Evolutionary conservation across 139 green algal species (phyloP).

Genomic region (Edaphochlamys debaryana): DNA sequence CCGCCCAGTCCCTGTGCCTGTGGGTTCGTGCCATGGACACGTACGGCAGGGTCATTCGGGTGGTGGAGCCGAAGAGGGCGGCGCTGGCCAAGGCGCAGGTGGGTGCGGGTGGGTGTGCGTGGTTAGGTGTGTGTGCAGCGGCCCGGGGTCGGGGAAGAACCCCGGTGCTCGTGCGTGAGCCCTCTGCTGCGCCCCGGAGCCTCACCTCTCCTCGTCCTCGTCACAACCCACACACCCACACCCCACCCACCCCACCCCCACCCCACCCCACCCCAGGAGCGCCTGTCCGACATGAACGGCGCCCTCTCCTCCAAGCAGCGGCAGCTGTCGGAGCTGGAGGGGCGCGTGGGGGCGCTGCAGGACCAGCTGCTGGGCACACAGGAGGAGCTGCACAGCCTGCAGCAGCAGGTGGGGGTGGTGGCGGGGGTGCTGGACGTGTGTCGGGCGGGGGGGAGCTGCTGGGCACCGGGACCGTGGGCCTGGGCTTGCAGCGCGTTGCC

Average conservation of each 20-base stretch:
- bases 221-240: no score
- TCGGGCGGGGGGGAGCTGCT: no score
- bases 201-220: no score
- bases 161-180: no score
- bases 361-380: slow-evolving; percentile 31
- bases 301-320: slow-evolving; percentile 53
- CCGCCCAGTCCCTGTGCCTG: slow-evolving; percentile 83
- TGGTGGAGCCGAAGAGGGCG: slow-evolving; percentile 67
- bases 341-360: slow-evolving; percentile 48
- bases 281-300: slow-evolving; percentile 62
- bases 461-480: no score
- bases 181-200: no score
- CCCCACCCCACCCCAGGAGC: slow-evolving; percentile 33
- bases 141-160: no score
- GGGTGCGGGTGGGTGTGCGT: no score
- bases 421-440: no score
- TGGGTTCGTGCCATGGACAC: slow-evolving; percentile 89
- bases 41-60: slow-evolving; percentile 58
- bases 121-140: no score
- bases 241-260: no score
- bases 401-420: slow-evolving; percentile 14
- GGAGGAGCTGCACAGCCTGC: slow-evolving; percentile 31
- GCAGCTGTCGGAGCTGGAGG: slow-evolving; percentile 55
- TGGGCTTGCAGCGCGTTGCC: no score
- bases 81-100: slow-evolving; percentile 41